Percentiles rank a stretch among this genome's conserved stretches.
These are phyloP conservation scores for Pythium volutum DNA, from an alignment of 352 stramenopile genomes.

Conservation along the genomic window DNA sequence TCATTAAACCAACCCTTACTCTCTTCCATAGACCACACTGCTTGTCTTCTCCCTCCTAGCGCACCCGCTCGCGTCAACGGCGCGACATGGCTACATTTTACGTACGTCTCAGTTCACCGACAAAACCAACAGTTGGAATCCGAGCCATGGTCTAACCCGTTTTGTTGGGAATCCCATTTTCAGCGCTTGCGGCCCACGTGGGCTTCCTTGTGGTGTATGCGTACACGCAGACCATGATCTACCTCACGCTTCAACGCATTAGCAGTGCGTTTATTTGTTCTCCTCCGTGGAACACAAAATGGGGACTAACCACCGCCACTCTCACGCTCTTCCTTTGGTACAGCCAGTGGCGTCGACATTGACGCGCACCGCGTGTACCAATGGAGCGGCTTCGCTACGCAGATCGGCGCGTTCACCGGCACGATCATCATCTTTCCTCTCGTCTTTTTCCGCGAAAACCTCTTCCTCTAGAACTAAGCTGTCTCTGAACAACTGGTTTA, in stretches of 20 bases:
- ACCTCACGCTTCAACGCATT: conserved; percentile 57
- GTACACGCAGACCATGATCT: conserved; percentile 79
- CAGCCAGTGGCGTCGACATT: neutral
- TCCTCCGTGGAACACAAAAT: neutral
- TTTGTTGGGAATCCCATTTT: neutral
- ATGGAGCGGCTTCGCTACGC: conserved; percentile 63
- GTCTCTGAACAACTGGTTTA: neutral
- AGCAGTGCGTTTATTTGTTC: conserved; percentile 25
- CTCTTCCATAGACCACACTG: conserved; percentile 33
- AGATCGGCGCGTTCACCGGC: conserved; percentile 59
- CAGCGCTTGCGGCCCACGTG: conserved; percentile 46
- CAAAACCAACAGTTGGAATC: neutral
- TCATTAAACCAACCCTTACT: neutral
- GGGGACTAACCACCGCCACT: neutral
- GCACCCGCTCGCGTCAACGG: conserved; percentile 37
- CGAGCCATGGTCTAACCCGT: neutral
- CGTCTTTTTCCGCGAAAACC: conserved; percentile 50
- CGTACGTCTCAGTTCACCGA: conserved; percentile 30
- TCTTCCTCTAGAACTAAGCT: conserved; percentile 32
- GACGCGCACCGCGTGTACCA: conserved; percentile 58
- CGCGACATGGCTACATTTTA: conserved; percentile 42
- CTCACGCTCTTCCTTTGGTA: neutral
- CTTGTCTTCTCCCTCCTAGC: conserved; percentile 42
- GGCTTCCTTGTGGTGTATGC: conserved; percentile 53
- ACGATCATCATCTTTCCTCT: conserved; percentile 65